Evolutionary conservation across 139 green algal species (phyloP).

Genomic region (Asterochloris sp.): DNA sequence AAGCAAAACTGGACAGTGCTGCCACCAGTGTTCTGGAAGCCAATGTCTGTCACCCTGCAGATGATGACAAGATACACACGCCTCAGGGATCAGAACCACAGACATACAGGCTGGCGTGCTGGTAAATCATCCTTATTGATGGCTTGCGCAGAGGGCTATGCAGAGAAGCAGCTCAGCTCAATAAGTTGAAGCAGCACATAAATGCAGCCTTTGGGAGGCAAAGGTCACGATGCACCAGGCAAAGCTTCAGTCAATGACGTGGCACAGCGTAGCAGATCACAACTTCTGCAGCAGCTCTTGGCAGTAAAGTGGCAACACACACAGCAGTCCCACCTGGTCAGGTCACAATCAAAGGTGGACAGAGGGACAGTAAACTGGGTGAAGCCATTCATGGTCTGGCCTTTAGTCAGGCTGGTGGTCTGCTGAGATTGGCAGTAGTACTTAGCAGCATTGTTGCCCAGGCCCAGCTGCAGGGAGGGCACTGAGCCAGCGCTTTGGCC

Average conservation of each 20-base stretch:
- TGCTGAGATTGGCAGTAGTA: slow-evolving; percentile 24
- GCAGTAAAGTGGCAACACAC: background rate
- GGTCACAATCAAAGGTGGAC: slow-evolving; percentile 22
- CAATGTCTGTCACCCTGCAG: slow-evolving; percentile 2
- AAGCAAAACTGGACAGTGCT: slow-evolving; percentile 27
- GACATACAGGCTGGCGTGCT: no score
- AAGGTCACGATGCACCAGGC: no score
- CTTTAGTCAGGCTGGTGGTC: background rate
- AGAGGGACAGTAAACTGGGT: slow-evolving; percentile 27
- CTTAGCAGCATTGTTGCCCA: slow-evolving; percentile 30
- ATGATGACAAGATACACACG: background rate
- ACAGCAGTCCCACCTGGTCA: background rate
- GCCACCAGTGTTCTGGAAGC: slow-evolving; percentile 22
- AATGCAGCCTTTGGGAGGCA: no score
- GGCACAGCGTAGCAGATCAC: no score
- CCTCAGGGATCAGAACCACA: background rate
- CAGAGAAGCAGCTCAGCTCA: no score
- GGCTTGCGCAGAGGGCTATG: no score
- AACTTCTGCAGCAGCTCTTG: background rate
- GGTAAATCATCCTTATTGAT: no score
- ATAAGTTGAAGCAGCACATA: no score
- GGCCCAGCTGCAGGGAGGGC: background rate
- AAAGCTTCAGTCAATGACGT: no score
- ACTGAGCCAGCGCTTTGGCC: slow-evolving; percentile 16
- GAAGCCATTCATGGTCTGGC: slow-evolving; percentile 2